Evolutionary conservation across 495 filamentous ascomycete genomes (phyloP).

Genomic region (Aspergillus panamensis): DNA sequence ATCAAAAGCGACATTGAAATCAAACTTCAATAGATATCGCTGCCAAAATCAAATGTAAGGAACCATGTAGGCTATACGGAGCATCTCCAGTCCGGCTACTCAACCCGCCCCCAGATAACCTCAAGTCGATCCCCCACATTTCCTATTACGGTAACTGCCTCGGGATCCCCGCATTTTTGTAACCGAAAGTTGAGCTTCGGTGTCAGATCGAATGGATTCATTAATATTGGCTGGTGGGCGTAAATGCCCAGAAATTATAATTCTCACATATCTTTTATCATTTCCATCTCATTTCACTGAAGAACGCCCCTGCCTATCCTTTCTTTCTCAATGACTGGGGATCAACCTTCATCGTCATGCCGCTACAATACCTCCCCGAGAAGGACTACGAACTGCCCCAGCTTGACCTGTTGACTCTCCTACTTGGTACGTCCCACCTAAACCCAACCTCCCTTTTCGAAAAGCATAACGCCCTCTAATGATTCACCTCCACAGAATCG

Average conservation of each 20-base stretch:
- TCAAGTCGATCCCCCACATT: background rate
- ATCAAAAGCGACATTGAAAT: no score
- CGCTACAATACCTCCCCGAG: slow-evolving; percentile 18
- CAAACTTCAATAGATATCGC: no score
- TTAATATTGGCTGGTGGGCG: background rate
- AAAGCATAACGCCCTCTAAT: background rate
- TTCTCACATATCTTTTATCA: background rate
- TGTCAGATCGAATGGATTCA: background rate
- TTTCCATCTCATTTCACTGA: background rate
- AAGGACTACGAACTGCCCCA: slow-evolving; percentile 17
- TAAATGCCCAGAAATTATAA: background rate
- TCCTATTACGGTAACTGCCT: slow-evolving; percentile 5
- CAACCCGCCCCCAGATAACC: background rate
- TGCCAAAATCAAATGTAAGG: background rate
- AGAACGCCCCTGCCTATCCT: background rate
- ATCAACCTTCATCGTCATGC: background rate
- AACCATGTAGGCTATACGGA: background rate
- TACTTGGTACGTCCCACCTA: slow-evolving; percentile 13
- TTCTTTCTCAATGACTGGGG: background rate
- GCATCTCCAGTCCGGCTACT: background rate
- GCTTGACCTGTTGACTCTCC: slow-evolving; percentile 15
- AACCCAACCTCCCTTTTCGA: background rate
- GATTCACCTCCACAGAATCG: background rate
- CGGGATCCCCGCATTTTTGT: slow-evolving; percentile 14
- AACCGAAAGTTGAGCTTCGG: slow-evolving; percentile 3